phyloP scores from a whole-genome alignment of 2,329 filamentous ascomycete species.

The Dichotomopilus funicola region DNA sequence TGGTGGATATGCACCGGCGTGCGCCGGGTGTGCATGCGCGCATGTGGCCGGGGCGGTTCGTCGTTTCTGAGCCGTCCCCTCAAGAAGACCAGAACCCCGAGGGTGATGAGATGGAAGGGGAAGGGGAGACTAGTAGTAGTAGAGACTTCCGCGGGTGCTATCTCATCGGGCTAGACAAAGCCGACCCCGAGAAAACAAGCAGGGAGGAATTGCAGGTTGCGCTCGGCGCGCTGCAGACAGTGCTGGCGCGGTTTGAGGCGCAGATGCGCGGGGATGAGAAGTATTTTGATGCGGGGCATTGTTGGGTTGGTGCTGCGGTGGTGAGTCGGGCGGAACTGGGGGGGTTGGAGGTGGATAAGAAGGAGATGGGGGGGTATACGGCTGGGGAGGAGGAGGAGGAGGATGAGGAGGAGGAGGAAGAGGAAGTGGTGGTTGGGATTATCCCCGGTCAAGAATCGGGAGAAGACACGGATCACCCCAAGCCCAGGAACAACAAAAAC shows the following conservation, averaged over 20 bases:
- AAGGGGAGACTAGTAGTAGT: slow-evolving; percentile 23
- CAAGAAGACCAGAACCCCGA: slow-evolving; percentile 18
- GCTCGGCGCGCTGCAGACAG: slow-evolving; percentile 37
- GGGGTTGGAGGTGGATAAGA: slow-evolving; percentile 39
- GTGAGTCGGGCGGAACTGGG: slow-evolving; percentile 35
- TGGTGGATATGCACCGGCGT: slow-evolving; percentile 52
- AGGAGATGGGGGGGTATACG: slow-evolving; percentile 44
- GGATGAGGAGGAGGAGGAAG: slow-evolving; percentile 29
- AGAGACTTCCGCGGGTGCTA: slow-evolving; percentile 55
- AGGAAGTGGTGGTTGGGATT: background rate
- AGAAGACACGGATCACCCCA: slow-evolving; percentile 9
- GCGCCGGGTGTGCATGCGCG: slow-evolving; percentile 46
- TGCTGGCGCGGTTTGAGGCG: slow-evolving; percentile 43
- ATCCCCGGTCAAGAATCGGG: background rate
- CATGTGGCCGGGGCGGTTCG: slow-evolving; percentile 59
- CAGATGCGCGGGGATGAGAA: slow-evolving; percentile 40
- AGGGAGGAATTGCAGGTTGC: slow-evolving; percentile 37
- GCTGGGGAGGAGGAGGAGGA: slow-evolving; percentile 35
- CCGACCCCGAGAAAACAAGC: slow-evolving; percentile 24
- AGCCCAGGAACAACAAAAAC: slow-evolving; percentile 13
- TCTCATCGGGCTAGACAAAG: slow-evolving; percentile 49
- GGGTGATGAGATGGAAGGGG: slow-evolving; percentile 7
- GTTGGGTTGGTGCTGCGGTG: slow-evolving; percentile 42
- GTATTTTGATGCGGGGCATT: slow-evolving; percentile 43
- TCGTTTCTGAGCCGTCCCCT: slow-evolving; percentile 25